phyloP scores from a whole-genome alignment of 306 rosid genomes.

The Glycine soja region DNA sequence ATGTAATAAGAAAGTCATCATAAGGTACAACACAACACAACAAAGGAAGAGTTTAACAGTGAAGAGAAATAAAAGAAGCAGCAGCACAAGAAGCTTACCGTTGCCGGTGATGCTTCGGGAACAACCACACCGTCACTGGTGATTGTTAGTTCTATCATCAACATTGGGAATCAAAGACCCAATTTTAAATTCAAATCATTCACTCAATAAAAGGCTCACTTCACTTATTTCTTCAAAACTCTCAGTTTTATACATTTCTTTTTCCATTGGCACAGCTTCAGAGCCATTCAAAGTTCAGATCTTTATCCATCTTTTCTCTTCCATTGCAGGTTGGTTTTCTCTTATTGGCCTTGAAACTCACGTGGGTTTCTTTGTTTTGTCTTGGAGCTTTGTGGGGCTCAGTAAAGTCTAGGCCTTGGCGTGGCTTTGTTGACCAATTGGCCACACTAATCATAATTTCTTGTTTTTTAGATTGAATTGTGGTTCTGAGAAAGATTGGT shows the following conservation, averaged over 20 bases:
- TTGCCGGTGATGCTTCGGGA: conserved; percentile 46
- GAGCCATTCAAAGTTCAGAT: conserved; percentile 50
- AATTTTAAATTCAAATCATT: conserved; percentile 42
- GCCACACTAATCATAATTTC: background rate
- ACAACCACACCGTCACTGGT: conserved; percentile 39
- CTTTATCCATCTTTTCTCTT: conserved; percentile 44
- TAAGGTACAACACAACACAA: background rate
- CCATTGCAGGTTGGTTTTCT: conserved; percentile 54
- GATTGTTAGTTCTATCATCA: background rate
- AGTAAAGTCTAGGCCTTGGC: conserved; percentile 42
- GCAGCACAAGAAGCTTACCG: conserved; percentile 40
- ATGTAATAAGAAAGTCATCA: background rate
- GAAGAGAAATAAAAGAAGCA: background rate
- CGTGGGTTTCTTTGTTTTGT: conserved; percentile 28
- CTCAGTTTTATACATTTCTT: conserved; percentile 12
- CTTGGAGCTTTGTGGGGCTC: conserved; percentile 39
- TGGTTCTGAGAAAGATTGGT: conserved; percentile 25
- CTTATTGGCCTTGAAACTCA: conserved; percentile 10
- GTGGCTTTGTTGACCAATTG: conserved; percentile 29
- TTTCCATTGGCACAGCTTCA: conserved; percentile 33
- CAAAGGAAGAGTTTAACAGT: conserved; percentile 6
- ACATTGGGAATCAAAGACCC: conserved; percentile 55
- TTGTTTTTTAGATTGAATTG: conserved; percentile 40
- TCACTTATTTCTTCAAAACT: conserved; percentile 30
- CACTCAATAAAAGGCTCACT: conserved; percentile 23